Evolutionary conservation across 106 monocot species (phyloP).

Genomic region (Dioscorea alata): DNA sequence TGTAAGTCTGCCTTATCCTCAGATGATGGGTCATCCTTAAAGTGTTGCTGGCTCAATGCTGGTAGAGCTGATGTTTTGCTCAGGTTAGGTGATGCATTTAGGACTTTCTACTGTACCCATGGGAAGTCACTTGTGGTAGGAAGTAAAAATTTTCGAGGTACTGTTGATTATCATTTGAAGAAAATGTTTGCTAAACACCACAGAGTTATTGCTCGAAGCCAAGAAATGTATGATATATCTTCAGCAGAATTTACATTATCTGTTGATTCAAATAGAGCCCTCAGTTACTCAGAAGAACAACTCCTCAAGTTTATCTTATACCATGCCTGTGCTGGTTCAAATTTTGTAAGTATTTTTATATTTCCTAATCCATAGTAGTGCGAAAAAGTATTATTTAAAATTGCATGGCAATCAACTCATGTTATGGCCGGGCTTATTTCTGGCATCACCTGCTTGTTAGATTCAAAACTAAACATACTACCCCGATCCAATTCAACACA

Average conservation of each 20-base stretch:
- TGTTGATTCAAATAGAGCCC: conserved; percentile 31
- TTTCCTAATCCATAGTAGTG: neutral
- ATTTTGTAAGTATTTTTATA: conserved; percentile 44
- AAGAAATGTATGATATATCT: conserved; percentile 36
- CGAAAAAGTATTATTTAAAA: neutral
- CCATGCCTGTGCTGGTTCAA: conserved; percentile 49
- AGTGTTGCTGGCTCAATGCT: conserved; percentile 75
- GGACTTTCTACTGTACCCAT: conserved; percentile 12
- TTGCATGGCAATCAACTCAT: neutral
- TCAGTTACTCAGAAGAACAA: conserved; percentile 52
- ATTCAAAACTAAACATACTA: too few relatives aligned
- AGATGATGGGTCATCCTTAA: conserved; percentile 85
- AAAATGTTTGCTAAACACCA: conserved; percentile 63
- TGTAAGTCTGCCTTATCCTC: neutral
- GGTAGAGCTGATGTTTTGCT: conserved; percentile 56
- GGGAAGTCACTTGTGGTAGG: neutral
- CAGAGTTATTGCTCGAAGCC: conserved; percentile 38
- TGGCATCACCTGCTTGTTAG: too few relatives aligned
- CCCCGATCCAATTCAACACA: too few relatives aligned
- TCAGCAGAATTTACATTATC: conserved; percentile 33
- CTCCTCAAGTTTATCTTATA: conserved; percentile 49
- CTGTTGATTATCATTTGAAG: conserved; percentile 37
- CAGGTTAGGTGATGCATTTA: conserved; percentile 32
- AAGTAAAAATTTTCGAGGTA: conserved; percentile 6
- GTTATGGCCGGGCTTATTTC: neutral